phyloP scores from a whole-genome alignment of 306 rosid genomes.

The Echinosophora koreensis region DNA sequence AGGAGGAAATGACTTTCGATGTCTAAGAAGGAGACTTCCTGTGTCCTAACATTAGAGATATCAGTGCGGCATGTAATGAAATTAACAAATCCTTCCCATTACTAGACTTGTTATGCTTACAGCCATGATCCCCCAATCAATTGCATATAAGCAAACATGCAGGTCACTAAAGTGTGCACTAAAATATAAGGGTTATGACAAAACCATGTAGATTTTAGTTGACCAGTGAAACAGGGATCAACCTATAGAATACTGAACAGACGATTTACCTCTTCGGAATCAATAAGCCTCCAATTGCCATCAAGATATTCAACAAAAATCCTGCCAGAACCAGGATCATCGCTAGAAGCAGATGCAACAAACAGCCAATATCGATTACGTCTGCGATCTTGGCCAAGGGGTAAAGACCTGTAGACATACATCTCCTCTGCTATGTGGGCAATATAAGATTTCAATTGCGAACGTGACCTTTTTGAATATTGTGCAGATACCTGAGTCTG shows the following conservation, averaged over 20 bases:
- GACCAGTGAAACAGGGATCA: constrained; percentile 5
- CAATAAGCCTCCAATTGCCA: constrained; percentile 93
- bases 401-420: constrained; percentile 94
- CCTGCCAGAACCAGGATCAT: constrained; percentile 99
- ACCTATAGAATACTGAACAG: constrained; percentile 25
- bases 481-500: constrained; percentile 77
- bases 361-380: constrained; percentile 96
- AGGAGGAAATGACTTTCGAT: neutral
- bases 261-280: constrained; percentile 84
- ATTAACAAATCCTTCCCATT: neutral
- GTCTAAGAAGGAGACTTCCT: constrained; percentile 7
- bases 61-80: neutral
- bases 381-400: constrained; percentile 99
- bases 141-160: neutral
- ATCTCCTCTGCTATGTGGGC: constrained; percentile 95
- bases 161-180: constrained; percentile 25
- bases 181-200: neutral
- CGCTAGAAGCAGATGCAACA: constrained; percentile 92
- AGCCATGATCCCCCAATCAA: constrained; percentile 11
- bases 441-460: constrained; percentile 90
- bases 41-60: constrained; percentile 11
- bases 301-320: constrained; percentile 82
- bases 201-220: constrained; percentile 28
- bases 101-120: constrained; percentile 7
- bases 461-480: constrained; percentile 91